Conservation (phyloP, 352 stramenopile species). For the Pythium dissotocum region DNA sequence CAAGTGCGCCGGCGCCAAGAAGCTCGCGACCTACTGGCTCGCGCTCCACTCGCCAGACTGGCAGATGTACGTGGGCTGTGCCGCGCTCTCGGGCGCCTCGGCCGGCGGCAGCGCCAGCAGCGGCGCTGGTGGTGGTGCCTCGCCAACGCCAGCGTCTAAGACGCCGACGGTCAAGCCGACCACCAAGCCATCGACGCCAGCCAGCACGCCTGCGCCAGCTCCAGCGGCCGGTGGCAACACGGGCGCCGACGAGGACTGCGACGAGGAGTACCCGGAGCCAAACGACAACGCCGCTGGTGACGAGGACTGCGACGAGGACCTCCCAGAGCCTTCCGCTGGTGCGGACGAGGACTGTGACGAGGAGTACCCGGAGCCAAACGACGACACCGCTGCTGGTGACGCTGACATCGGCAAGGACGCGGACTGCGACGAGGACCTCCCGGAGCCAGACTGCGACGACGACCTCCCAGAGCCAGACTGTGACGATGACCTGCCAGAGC, state of each 20-base stretch:
- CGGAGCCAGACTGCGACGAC: slow-evolving; percentile 19
- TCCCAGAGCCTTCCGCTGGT: slow-evolving; percentile 26
- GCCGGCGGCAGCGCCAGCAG: not conserved
- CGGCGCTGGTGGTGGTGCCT: not conserved
- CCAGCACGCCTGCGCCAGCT: not conserved
- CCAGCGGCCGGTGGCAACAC: slow-evolving; percentile 2
- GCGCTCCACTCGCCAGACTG: slow-evolving; percentile 39
- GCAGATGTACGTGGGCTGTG: slow-evolving; percentile 41
- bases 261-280: slow-evolving; percentile 14
- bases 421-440: slow-evolving; percentile 22
- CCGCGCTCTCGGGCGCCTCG: slow-evolving; percentile 15
- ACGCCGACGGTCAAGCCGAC: slow-evolving; percentile 12
- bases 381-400: too few relatives aligned
- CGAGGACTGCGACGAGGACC: slow-evolving; percentile 20
- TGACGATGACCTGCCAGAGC: slow-evolving; percentile 20
- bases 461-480: slow-evolving; percentile 17
- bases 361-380: slow-evolving; percentile 9
- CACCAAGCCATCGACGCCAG: not conserved
- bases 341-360: slow-evolving; percentile 12
- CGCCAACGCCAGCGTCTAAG: not conserved
- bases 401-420: not conserved
- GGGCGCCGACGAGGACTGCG: slow-evolving; percentile 10
- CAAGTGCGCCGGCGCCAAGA: slow-evolving; percentile 43
- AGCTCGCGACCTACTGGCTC: slow-evolving; percentile 44
- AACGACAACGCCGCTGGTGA: too few relatives aligned